A percentile compares a stretch with the other conserved stretches of the same genome.
Conservation (phyloP, 2,329 filamentous ascomycete species). For the Penicillium freii region DNA sequence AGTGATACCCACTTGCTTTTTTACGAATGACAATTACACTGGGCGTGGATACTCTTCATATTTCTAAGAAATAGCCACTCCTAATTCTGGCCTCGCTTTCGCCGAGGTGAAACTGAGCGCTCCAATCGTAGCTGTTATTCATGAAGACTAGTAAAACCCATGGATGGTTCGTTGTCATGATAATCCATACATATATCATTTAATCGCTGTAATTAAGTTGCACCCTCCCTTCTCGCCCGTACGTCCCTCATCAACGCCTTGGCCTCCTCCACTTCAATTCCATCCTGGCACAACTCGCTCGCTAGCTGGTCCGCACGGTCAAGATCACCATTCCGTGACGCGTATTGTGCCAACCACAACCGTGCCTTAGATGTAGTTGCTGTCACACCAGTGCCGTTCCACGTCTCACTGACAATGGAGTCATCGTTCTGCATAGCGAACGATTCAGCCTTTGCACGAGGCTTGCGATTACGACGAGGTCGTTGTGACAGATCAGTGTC, state of each 20-base stretch:
- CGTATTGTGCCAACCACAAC: slow-evolving; percentile 86
- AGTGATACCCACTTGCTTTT: neutral
- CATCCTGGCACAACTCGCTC: slow-evolving; percentile 90
- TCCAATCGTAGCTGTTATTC: slow-evolving; percentile 1
- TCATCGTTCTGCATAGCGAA: slow-evolving; percentile 37
- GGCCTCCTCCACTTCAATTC: slow-evolving; percentile 93
- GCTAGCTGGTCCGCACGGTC: slow-evolving; percentile 74
- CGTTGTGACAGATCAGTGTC: slow-evolving; percentile 58
- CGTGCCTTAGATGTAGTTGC: slow-evolving; percentile 87
- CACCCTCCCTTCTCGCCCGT: slow-evolving; percentile 66
- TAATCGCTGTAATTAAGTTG: slow-evolving; percentile 2
- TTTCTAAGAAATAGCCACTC: neutral
- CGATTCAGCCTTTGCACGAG: slow-evolving; percentile 29
- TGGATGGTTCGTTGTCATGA: neutral
- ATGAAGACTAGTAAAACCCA: neutral
- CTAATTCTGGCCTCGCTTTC: neutral
- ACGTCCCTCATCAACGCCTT: slow-evolving; percentile 89
- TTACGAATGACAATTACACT: neutral
- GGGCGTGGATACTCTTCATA: neutral
- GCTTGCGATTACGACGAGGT: slow-evolving; percentile 51
- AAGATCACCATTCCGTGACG: slow-evolving; percentile 73
- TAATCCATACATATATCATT: neutral
- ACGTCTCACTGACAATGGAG: slow-evolving; percentile 36
- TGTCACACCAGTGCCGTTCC: slow-evolving; percentile 74
- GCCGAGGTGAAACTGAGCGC: neutral